Evolutionary conservation across 1,284 basidiomycete species (phyloP), one percentile per base, ranked within the genome.

Genomic region (Phenoliferia sp.): DNA sequence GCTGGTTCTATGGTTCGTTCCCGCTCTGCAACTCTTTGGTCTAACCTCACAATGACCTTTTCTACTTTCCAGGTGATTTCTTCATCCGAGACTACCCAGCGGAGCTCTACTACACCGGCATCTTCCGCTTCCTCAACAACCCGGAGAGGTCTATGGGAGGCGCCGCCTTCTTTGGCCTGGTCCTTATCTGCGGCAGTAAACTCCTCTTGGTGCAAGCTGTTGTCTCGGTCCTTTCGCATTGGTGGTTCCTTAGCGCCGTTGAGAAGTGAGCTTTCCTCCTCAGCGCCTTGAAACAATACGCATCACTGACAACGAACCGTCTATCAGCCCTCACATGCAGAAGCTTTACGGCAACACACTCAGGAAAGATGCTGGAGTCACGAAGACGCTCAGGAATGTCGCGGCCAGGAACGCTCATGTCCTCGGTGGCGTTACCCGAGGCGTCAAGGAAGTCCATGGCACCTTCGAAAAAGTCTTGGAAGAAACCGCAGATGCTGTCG

Each of bases 391-490:
- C 78, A 94, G 94, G 81, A 89, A 85, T 64, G 91, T 94, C 10
- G 92, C 94, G 1, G 87, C 85, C 74, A 88, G 87, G 80, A 91
- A 93, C 70, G 69, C 76, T 84, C 83, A 33, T 82, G 85, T 55
- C 85, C 87, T 26, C 85, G 86, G 26, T 83, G 84, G 66, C 88
- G 90, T 80, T 88, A 85, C 6, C 87, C 88, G 3, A 87, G 91
- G 77, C 29, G 90, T 92, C 10, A 85, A 86, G 72, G 94, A 96
- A 78, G 90, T 98, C 63, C 90, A 89, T 74, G 94, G 92, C 10
- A 94, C 90, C 0, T 87, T 99, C 76, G 93, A 94, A 73, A 94
- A 94, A 80, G 94, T 96, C 29, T 92, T 92, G 72, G 91, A 92
- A 70, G 92, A 95, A 77, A 92, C 94, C 3, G 87, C 89, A 0